These are phyloP conservation scores for Entomortierella lignicola DNA, from an alignment of 192 early-diverging fungal species.

Conservation along the genomic window DNA sequence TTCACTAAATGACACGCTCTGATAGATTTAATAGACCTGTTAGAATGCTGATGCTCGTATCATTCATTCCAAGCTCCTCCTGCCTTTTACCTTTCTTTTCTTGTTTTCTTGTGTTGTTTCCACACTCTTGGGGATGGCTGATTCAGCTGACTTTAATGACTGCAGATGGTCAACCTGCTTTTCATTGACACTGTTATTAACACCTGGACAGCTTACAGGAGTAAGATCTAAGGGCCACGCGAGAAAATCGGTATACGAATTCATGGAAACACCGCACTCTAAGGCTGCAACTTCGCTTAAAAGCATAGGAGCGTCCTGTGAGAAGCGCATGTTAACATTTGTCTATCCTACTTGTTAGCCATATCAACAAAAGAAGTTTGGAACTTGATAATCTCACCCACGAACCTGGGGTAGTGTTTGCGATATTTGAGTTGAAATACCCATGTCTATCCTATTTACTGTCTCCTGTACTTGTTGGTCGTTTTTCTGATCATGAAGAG, in stretches of 20 bases:
- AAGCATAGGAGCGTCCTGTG: neutral
- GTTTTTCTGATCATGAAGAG: neutral
- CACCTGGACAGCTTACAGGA: neutral
- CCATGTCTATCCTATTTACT: neutral
- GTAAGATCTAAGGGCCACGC: neutral
- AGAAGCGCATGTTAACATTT: neutral
- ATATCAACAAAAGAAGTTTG: neutral
- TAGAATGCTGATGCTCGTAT: neutral
- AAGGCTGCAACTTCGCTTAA: neutral
- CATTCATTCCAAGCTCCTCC: no score
- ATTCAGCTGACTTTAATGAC: neutral
- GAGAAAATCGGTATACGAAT: neutral
- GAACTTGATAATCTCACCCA: neutral
- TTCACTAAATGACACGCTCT: neutral
- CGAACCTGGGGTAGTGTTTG: neutral
- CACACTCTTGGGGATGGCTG: neutral
- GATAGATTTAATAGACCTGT: neutral
- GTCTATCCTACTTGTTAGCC: neutral
- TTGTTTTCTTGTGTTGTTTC: neutral
- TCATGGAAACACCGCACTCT: neutral
- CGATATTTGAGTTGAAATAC: neutral
- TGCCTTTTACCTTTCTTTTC: conserved; percentile 1
- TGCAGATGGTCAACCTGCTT: no score
- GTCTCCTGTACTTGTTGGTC: neutral
- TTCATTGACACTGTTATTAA: no score